These are phyloP conservation scores for Syzygium syzygioides DNA, from an alignment of 441 rosid species.

Conservation along the genomic window DNA sequence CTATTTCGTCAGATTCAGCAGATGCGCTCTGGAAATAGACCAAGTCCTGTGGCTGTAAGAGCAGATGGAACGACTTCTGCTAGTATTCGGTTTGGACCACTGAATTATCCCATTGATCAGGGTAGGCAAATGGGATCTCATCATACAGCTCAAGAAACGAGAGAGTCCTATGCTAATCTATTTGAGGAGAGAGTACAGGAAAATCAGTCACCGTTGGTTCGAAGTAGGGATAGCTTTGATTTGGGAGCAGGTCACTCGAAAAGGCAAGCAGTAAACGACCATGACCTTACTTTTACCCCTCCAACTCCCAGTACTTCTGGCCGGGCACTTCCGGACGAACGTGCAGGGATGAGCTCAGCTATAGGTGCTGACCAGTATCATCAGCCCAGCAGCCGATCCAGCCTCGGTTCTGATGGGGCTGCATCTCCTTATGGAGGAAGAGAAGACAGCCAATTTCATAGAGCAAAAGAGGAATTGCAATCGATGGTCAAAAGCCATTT, in stretches of 20 bases:
- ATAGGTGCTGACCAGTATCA: conserved; percentile 33
- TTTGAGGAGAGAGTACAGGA: conserved; percentile 38
- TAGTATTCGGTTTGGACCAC: conserved; percentile 29
- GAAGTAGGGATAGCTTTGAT: conserved; percentile 31
- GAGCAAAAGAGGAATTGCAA: conserved; percentile 63
- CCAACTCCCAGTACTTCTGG: conserved; percentile 24
- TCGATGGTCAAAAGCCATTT: conserved; percentile 66
- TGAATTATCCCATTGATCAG: conserved; percentile 36
- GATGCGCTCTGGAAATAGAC: conserved; percentile 52
- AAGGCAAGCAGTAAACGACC: conserved; percentile 32
- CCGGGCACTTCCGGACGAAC: conserved; percentile 53
- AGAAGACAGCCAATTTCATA: conserved; percentile 36
- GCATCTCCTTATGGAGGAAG: conserved; percentile 22
- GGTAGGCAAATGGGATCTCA: conserved; percentile 32
- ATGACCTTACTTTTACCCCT: conserved; percentile 22
- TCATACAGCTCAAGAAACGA: conserved; percentile 24
- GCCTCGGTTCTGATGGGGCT: conserved; percentile 23
- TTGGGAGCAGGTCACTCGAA: conserved; percentile 33
- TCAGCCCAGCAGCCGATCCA: conserved; percentile 35
- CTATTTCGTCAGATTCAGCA: conserved; percentile 79
- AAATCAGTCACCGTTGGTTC: conserved; percentile 33
- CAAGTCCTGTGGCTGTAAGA: conserved; percentile 37
- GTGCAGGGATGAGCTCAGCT: conserved; percentile 25
- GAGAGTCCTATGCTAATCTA: conserved; percentile 22
- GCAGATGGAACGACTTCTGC: conserved; percentile 32